A percentile compares a stretch with the other conserved stretches of the same genome.
phyloP scores from a whole-genome alignment of 2,329 filamentous ascomycete species.

The Cladosporium sp. region DNA sequence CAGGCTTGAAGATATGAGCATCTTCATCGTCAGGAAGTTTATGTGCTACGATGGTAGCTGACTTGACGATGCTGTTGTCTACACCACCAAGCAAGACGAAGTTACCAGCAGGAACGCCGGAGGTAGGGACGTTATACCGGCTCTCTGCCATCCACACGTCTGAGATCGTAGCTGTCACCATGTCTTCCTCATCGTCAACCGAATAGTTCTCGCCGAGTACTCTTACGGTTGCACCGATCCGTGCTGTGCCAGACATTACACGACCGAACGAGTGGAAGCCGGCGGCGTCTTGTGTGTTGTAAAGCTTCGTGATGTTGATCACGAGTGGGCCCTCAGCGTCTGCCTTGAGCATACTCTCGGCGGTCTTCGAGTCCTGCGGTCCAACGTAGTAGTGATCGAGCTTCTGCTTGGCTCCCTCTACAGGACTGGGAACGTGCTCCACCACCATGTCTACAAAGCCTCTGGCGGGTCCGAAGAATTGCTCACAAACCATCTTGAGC shows the following conservation, averaged over 20 bases:
- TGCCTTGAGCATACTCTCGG: constrained; percentile 73
- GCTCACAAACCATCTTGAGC: constrained; percentile 82
- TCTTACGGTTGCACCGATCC: constrained; percentile 75
- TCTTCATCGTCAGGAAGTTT: constrained; percentile 83
- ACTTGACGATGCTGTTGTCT: constrained; percentile 98
- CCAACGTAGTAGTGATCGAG: constrained; percentile 90
- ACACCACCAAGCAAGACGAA: constrained; percentile 88
- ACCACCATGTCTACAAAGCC: constrained; percentile 97
- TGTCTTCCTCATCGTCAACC: constrained; percentile 95
- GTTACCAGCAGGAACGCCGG: constrained; percentile 89
- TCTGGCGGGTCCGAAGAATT: constrained; percentile 86
- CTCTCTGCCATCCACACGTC: constrained; percentile 90
- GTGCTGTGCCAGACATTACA: constrained; percentile 86
- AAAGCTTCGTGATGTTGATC: constrained; percentile 90
- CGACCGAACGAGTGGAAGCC: constrained; percentile 85
- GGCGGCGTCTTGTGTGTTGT: constrained; percentile 85
- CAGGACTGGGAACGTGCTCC: constrained; percentile 81
- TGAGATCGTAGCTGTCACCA: constrained; percentile 78
- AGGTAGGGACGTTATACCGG: constrained; percentile 85
- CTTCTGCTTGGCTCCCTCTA: constrained; percentile 69
- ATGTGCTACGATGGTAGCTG: constrained; percentile 80
- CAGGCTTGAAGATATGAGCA: constrained; percentile 88
- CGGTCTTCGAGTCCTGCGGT: constrained; percentile 76
- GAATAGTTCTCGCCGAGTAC: constrained; percentile 95
- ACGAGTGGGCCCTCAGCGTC: constrained; percentile 86